Evolutionary conservation across 257 asterid species (phyloP), one percentile per base, ranked within the genome.

Genomic region (Craterostigma plantagineum): DNA sequence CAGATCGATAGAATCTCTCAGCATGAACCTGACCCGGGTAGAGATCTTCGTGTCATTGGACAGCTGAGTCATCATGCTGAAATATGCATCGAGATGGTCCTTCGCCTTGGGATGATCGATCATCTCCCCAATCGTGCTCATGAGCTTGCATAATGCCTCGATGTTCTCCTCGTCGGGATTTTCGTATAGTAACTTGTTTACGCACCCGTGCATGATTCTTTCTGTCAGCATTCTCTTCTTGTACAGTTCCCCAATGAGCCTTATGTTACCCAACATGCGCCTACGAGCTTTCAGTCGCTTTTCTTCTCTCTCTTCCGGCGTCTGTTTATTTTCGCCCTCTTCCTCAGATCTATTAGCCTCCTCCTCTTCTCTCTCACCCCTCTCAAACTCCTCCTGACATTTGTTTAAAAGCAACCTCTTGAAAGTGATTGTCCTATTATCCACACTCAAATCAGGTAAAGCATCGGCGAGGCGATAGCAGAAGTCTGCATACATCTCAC

Each of bases 61-160:
- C 30, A 90, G 51, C 42, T 57, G 66, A 2, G 57, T 43, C 92
- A 90, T 80, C 48, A 33, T 54, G 10, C 59, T 71, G 45, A 68
- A 90, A 61, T 90, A 90, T 2, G 40, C 53, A 71, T 90, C 99
- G 75, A 90, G 83, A 53, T 61, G 61, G 38, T 38, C 85, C 68
- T 75, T 90, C 14, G 92, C 94, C 64, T 50, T 80, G 11, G 69
- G 66, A 52, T 77, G 92, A 69, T 90, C 99, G 43, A 90, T 79
- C 79, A 79, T 75, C 57, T 46, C 91, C n/a, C 99, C 99, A n/a
- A 83, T 90, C 14, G 94, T 90, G 69, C 99, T 83, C 99, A 90
- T 90, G 58, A 90, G 63, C 67, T 77, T 83, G 73, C 99, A 90
- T 57, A 90, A 49, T 35, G 99, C 81, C 60, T 90, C 99, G 18